A percentile compares a stretch with the other conserved stretches of the same genome.
These are phyloP conservation scores for Plantago major DNA, from an alignment of 257 asterid genomes.

Conservation along the genomic window DNA sequence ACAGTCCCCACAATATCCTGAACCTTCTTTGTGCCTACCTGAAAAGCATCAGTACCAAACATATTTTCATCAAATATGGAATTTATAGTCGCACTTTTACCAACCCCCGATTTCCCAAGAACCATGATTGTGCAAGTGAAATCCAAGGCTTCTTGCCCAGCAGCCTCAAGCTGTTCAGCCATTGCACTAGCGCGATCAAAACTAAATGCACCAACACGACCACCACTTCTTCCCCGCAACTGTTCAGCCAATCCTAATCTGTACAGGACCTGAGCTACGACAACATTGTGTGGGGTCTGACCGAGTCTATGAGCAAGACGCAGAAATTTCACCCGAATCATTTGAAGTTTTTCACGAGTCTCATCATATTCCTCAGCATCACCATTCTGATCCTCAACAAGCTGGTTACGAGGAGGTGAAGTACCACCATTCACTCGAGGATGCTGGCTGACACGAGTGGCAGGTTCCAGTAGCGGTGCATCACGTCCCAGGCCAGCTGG, in stretches of 20 bases:
- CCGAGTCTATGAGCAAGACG: conserved; percentile 97
- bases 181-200: conserved; percentile 98
- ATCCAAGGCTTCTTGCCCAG: conserved; percentile 89
- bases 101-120: conserved; percentile 96
- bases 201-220: conserved; percentile 86
- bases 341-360: conserved; percentile 98
- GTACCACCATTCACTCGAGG: conserved; percentile 78
- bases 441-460: conserved; percentile 69
- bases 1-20: conserved; percentile 97
- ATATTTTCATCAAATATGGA: conserved; percentile 84
- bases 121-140: conserved; percentile 98
- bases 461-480: conserved; percentile 71
- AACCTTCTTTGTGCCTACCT: conserved; percentile 78
- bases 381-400: conserved; percentile 63
- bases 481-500: conserved; percentile 97
- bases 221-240: conserved; percentile 86
- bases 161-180: conserved; percentile 98
- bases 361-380: conserved; percentile 93
- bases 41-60: conserved; percentile 89
- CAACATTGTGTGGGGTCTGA: conserved; percentile 96
- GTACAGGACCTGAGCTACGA: conserved; percentile 95
- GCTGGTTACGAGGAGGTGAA: conserved; percentile 58
- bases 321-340: conserved; percentile 93
- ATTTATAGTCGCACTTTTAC: conserved; percentile 97
- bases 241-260: conserved; percentile 97